phyloP scores from a whole-genome alignment of 305 asterid genomes.

The Solanum hybrid region DNA sequence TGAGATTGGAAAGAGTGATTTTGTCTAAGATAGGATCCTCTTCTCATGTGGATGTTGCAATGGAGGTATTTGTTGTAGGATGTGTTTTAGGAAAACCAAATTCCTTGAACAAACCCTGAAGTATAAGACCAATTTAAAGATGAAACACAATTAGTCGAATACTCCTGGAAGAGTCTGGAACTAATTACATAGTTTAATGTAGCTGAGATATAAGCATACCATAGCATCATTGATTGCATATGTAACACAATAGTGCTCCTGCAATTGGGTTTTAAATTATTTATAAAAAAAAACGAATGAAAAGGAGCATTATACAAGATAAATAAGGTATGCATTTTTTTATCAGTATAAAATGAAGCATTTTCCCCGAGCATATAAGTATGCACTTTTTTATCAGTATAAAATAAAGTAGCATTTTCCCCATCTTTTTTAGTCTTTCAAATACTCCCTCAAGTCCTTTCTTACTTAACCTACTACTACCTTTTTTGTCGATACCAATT shows the following conservation, averaged over 20 bases:
- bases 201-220: slow-evolving; percentile 31
- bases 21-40: not conserved
- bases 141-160: not conserved
- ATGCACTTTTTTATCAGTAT: not conserved
- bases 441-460: not conserved
- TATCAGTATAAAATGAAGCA: not conserved
- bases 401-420: not conserved
- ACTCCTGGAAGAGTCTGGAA: not conserved
- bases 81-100: slow-evolving; percentile 48
- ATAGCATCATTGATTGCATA: slow-evolving; percentile 72
- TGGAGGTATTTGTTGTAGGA: slow-evolving; percentile 6
- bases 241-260: slow-evolving; percentile 95
- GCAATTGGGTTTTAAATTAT: slow-evolving; percentile 19
- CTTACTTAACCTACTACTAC: not conserved
- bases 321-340: not conserved
- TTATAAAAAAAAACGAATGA: not conserved
- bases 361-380: not conserved
- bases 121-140: slow-evolving; percentile 2
- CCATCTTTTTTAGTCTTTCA: not conserved
- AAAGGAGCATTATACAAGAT: not conserved
- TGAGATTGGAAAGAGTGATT: not conserved
- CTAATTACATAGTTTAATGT: not conserved
- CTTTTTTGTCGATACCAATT: not conserved
- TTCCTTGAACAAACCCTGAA: slow-evolving; percentile 57
- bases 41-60: slow-evolving; percentile 8